Conservation (phyloP, 768 basidiomycete genomes). For the Chalciporus piperatus region DNA sequence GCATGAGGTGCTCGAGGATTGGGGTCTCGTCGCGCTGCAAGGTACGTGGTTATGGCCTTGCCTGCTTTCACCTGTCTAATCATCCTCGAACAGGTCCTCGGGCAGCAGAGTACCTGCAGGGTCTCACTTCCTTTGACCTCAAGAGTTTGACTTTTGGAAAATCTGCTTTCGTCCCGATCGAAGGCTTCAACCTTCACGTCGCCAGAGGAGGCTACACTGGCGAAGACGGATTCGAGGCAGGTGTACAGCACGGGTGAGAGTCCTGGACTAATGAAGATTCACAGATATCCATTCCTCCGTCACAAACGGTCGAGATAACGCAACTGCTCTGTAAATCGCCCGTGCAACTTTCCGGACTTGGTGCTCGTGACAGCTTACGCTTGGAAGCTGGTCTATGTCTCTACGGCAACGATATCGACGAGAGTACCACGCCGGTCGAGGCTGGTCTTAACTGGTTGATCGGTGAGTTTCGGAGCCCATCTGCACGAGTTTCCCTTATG, state of each 20-base stretch:
- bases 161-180: conserved; percentile 76
- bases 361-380: conserved; percentile 89
- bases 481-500: neutral
- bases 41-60: conserved; percentile 41
- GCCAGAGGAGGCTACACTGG: conserved; percentile 97
- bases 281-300: conserved; percentile 87
- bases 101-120: conserved; percentile 77
- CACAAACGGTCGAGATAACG: conserved; percentile 69
- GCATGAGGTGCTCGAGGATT: conserved; percentile 75
- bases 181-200: conserved; percentile 63
- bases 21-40: conserved; percentile 90
- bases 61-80: neutral
- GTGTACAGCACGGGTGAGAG: conserved; percentile 10
- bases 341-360: conserved; percentile 86
- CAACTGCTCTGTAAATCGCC: conserved; percentile 54
- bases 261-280: neutral
- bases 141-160: conserved; percentile 77
- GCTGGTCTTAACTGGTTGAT: conserved; percentile 94
- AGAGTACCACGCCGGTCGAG: conserved; percentile 82
- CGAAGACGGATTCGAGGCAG: conserved; percentile 96
- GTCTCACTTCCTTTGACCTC: conserved; percentile 72
- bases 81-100: conserved; percentile 58
- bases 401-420: conserved; percentile 92
- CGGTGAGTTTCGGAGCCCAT: conserved; percentile 45
- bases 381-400: conserved; percentile 97